Percentiles rank a stretch among this genome's conserved stretches.
Evolutionary conservation across 2,329 filamentous ascomycete species (phyloP).

Genomic region (Juglanconis sp.): DNA sequence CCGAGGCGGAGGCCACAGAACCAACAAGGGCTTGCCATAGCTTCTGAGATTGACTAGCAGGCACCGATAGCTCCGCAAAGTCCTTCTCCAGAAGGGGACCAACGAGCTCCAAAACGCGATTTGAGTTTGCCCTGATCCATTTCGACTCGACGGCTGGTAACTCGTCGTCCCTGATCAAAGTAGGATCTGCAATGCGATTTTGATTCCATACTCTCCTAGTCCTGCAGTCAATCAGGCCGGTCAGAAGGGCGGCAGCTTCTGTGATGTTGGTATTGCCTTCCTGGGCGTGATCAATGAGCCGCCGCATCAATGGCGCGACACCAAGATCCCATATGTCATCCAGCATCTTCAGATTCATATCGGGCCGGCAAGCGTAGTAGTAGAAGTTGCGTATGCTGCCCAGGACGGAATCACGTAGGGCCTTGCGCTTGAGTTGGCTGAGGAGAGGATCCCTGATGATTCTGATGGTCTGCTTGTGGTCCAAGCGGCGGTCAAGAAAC

Average conservation of each 20-base stretch:
- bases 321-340: conserved; percentile 78
- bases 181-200: conserved; percentile 62
- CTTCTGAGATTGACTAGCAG: conserved; percentile 48
- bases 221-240: conserved; percentile 64
- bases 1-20: conserved; percentile 64
- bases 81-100: conserved; percentile 58
- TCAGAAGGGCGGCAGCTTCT: conserved; percentile 66
- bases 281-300: conserved; percentile 44
- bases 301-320: conserved; percentile 61
- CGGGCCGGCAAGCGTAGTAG: conserved; percentile 79
- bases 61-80: conserved; percentile 60
- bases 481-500: conserved; percentile 53
- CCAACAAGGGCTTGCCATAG: conserved; percentile 62
- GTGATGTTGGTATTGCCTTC: conserved; percentile 46
- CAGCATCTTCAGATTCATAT: conserved; percentile 59
- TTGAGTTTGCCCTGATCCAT: conserved; percentile 76
- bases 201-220: conserved; percentile 67
- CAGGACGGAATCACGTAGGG: conserved; percentile 56
- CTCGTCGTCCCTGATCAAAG: conserved; percentile 64
- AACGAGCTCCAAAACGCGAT: conserved; percentile 61
- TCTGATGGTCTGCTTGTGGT: not conserved
- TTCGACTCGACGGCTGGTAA: conserved; percentile 79
- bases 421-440: conserved; percentile 66
- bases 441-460: conserved; percentile 63
- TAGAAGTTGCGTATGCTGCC: conserved; percentile 76